Evolutionary conservation across 1,284 basidiomycete species (phyloP), one percentile per base, ranked within the genome.

Genomic region (Anthracocystis walkeri): DNA sequence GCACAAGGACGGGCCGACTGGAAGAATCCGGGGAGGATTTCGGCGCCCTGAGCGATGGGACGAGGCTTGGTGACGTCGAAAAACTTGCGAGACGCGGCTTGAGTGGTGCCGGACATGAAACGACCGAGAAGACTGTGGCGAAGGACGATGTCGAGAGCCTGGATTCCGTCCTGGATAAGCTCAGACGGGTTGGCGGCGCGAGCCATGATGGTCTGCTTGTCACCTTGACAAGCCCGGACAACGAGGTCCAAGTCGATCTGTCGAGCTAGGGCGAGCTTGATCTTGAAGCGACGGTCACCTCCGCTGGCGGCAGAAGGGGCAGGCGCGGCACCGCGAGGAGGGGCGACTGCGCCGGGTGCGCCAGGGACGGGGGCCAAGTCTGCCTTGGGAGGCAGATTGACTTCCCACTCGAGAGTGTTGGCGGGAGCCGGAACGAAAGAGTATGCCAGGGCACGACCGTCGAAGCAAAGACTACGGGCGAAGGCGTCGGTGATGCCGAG

Each of bases 11-110:
- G 71, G 25, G 72, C 76, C 7, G 68, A 73, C 50, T 80, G 78
- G 67, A 80, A 82, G 66, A 77, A 75, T 0, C 80, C 80, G 23
- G 65, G 65, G 49, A 69, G 63, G 50, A 82, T 73, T 27, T 77
- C 71, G 20, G 74, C 77, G 21, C 79, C 80, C 44, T 68, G 55
- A 3, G 70, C 11, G 57, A 79, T 78, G 14, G 67, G 57, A 3
- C 72, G 55, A 11, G 63, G 31, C 40, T 65, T 51, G n/a, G 21
- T 38, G 2, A 64, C 31, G 31, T 80, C 71, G 57, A 72, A 82
- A 57, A 80, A 82, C 51, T 79, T 75, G 23, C 71, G 66, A 6
- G 70, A 66, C 14, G 74, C 65, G 29, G 59, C 56, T 21, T 68
- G 58, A 2, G 52, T 50, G 25, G 65, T 74, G 41, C 71, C 71